Conservation (phyloP, 2,329 filamentous ascomycete genomes). For the Zymoseptoria brevis region DNA sequence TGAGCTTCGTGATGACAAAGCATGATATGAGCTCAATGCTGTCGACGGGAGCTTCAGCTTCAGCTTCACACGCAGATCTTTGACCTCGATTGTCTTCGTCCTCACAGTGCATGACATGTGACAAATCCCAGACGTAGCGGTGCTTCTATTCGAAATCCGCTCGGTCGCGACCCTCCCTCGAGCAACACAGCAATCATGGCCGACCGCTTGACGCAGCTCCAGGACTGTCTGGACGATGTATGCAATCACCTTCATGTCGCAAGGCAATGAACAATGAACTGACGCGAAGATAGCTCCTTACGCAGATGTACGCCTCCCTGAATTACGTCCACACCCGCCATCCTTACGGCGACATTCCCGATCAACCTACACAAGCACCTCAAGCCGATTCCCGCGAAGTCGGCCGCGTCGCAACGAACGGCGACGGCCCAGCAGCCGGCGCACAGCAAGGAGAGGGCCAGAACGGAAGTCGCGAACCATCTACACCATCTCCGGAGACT, state of each 20-base stretch:
- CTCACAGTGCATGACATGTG: not conserved
- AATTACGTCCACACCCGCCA: constrained; percentile 38
- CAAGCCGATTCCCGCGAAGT: constrained; percentile 10
- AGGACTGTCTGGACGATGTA: constrained; percentile 78
- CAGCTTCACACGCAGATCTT: not conserved
- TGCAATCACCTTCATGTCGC: not conserved
- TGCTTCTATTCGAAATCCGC: not conserved
- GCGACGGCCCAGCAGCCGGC: constrained; percentile 3
- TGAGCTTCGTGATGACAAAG: not conserved
- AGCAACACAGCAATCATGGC: constrained; percentile 13
- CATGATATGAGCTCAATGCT: not conserved
- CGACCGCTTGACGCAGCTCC: constrained; percentile 73
- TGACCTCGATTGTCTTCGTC: not conserved
- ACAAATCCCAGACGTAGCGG: not conserved
- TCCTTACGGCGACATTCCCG: constrained; percentile 35
- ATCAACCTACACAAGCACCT: constrained; percentile 34
- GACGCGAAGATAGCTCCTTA: constrained; percentile 32
- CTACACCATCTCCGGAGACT: constrained; percentile 52
- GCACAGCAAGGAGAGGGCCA: constrained; percentile 8
- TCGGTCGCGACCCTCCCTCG: not conserved
- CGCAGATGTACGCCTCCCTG: constrained; percentile 42
- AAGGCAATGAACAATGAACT: constrained; percentile 3
- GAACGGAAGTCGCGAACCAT: constrained; percentile 13
- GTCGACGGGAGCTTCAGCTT: not conserved
- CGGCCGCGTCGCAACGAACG: constrained; percentile 13